These are phyloP conservation scores for Echinosophora koreensis DNA, from an alignment of 306 rosid species.

Conservation along the genomic window DNA sequence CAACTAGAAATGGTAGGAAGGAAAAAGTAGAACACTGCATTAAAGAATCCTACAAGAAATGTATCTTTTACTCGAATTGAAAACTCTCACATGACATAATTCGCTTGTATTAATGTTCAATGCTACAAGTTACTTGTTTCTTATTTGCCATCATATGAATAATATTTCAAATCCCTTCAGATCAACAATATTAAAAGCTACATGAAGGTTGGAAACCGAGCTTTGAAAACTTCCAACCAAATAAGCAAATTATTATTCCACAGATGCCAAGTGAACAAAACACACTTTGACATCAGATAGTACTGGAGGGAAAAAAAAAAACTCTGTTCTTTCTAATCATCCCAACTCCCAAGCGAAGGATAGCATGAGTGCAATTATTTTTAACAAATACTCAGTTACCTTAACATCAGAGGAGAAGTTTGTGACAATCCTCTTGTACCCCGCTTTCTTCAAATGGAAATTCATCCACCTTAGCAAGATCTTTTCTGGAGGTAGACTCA, in stretches of 20 bases:
- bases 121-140: constrained; percentile 2
- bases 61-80: background rate
- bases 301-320: background rate
- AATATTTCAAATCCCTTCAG: too few species aligned
- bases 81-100: background rate
- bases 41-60: background rate
- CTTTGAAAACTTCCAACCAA: background rate
- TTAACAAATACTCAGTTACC: constrained; percentile 55
- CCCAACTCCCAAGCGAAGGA: constrained; percentile 29
- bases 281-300: background rate
- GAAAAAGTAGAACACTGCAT: background rate
- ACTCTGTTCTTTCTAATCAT: constrained; percentile 12
- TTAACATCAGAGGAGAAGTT: constrained; percentile 96
- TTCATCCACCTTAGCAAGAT: constrained; percentile 97
- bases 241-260: background rate
- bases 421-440: constrained; percentile 74
- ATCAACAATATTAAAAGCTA: background rate
- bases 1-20: background rate
- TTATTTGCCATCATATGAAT: background rate
- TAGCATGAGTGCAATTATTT: background rate
- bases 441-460: constrained; percentile 89
- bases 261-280: background rate
- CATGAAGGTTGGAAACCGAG: background rate
- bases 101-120: background rate
- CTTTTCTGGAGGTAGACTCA: constrained; percentile 97